phyloP scores from a whole-genome alignment of 768 basidiomycete genomes.

The Exsudoporus frostii region DNA sequence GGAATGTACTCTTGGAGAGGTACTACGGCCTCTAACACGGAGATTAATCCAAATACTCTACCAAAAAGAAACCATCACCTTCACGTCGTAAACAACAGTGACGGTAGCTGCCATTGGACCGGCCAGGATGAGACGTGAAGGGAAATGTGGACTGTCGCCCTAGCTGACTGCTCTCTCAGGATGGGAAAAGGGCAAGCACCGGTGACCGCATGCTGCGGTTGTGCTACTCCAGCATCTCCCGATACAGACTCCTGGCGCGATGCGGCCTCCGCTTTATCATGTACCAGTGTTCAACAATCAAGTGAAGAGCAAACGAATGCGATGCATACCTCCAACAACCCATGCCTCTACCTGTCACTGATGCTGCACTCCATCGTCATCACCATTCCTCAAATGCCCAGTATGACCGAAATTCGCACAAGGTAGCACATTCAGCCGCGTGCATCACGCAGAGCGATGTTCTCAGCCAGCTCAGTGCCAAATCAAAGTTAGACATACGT shows the following conservation, averaged over 20 bases:
- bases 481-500: background rate
- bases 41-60: conserved; percentile 17
- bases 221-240: no score
- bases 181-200: no score
- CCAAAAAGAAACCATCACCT: conserved; percentile 25
- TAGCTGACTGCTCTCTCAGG: no score
- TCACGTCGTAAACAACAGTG: conserved; percentile 79
- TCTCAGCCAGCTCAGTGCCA: conserved; percentile 82
- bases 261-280: no score
- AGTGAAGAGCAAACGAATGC: conserved; percentile 6
- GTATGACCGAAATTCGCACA: conserved; percentile 67
- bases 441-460: conserved; percentile 72
- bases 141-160: no score
- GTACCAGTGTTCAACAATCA: conserved; percentile 2
- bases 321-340: conserved; percentile 66
- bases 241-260: no score
- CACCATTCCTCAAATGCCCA: conserved; percentile 73
- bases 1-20: conserved; percentile 54
- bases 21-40: conserved; percentile 65
- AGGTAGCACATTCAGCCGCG: conserved; percentile 30
- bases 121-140: no score
- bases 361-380: conserved; percentile 72
- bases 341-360: conserved; percentile 86
- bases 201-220: no score
- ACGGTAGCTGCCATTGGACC: no score